These are phyloP conservation scores for Elsinoe necatrix DNA, from an alignment of 2,329 filamentous ascomycete species.

Conservation along the genomic window DNA sequence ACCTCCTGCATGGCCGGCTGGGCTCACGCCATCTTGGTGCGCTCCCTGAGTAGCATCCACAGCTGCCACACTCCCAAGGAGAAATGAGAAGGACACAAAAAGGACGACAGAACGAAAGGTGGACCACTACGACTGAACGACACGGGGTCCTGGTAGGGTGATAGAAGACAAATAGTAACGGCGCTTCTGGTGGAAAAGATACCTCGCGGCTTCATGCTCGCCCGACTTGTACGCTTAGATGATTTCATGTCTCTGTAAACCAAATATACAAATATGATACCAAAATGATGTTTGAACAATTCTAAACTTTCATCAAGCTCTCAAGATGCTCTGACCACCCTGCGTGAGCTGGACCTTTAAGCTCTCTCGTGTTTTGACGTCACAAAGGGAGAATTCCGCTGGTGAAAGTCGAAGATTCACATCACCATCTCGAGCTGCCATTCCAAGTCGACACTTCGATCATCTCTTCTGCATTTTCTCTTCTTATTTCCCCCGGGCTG, in stretches of 20 bases:
- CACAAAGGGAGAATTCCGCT: background rate
- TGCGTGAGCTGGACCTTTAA: background rate
- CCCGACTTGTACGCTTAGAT: background rate
- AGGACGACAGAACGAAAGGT: background rate
- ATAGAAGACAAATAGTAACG: background rate
- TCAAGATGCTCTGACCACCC: background rate
- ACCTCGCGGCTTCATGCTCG: background rate
- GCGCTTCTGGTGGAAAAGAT: background rate
- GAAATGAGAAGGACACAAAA: background rate
- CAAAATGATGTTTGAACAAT: background rate
- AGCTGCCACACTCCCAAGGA: background rate
- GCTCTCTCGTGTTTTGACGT: background rate
- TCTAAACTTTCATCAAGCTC: background rate
- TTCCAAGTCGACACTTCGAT: no score
- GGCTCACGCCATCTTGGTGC: no score
- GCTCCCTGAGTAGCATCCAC: no score
- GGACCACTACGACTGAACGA: background rate
- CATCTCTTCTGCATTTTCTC: background rate
- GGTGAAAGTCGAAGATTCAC: background rate
- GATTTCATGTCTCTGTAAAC: background rate
- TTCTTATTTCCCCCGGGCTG: no score
- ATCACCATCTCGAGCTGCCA: background rate
- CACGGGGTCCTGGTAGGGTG: background rate
- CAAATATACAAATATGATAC: background rate
- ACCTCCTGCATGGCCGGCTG: background rate